Evolutionary conservation across 768 basidiomycete species (phyloP).

Genomic region (Cubamyces lactineus): DNA sequence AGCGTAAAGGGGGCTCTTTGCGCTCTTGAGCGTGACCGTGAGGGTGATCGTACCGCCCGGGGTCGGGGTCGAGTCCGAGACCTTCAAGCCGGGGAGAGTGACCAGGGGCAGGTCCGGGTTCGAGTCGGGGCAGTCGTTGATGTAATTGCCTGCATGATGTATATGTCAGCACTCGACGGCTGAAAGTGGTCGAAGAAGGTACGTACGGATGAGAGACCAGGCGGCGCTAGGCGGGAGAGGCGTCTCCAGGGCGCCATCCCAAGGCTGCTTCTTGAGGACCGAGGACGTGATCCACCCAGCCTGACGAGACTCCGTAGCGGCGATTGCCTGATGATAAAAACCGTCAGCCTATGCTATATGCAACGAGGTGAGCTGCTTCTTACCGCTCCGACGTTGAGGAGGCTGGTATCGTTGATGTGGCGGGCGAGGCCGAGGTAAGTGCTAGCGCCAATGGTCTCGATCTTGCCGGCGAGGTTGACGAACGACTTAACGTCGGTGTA

Average conservation of each 20-base stretch:
- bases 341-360: background rate
- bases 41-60: conserved; percentile 36
- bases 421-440: conserved; percentile 62
- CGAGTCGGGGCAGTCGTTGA: conserved; percentile 48
- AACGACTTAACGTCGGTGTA: conserved; percentile 48
- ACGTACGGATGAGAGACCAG: conserved; percentile 45
- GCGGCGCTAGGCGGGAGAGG: conserved; percentile 40
- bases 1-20: conserved; percentile 36
- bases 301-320: conserved; percentile 57
- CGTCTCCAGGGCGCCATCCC: conserved; percentile 51
- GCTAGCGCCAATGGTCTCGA: conserved; percentile 57
- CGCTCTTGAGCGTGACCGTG: conserved; percentile 23
- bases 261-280: conserved; percentile 43
- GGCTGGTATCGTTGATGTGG: conserved; percentile 44
- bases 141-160: conserved; percentile 42
- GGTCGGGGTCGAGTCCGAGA: conserved; percentile 33
- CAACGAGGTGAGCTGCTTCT: background rate
- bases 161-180: conserved; percentile 35
- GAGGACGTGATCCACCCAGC: conserved; percentile 50
- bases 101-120: conserved; percentile 53
- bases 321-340: conserved; percentile 40
- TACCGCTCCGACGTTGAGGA: conserved; percentile 53
- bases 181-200: background rate
- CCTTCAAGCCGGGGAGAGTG: conserved; percentile 49
- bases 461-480: conserved; percentile 45